Base-by-base conservation (phyloP, 441 rosid genomes). In the Aleurites moluccanus region DNA sequence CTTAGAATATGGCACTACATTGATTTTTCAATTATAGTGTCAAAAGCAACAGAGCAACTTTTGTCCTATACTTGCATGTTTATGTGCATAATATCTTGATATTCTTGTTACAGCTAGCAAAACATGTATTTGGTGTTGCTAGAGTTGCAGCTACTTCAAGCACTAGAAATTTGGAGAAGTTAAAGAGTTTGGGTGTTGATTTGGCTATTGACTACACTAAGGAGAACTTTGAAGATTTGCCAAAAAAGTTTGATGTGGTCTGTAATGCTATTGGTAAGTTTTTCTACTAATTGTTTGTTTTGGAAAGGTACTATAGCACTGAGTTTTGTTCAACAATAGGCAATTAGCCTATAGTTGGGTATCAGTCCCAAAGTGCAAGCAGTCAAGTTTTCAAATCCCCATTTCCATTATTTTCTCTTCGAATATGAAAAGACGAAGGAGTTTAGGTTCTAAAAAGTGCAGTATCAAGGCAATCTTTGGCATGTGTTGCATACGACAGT, bases 41-140 rank as follows among this genome's bases (percentile, higher is more conserved):
- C 10, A 27, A 21, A 42, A 23, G 40, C 40, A 1, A 75, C 1
- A 71, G 11, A 2, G 25, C 21, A 53, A 2, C 3, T 47, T 61
- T 1, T 47, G 1, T 27, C 42, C 16, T 6, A n/a, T 53, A 18
- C 30, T 8, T 45, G 11, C 49, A 11, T 21, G 18, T 56, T 9
- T 18, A 15, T 64, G 35, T 23, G 4, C 14, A 66, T 40, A 25
- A 65, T n/a, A 40, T 10, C 16, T 50, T 20, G 14, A 33, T 33
- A 2, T 20, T 3, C 25, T 64, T 73, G 63, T 10, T 38, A 68
- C 82, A 93, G 98, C 82, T 94, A 10, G 98, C 97, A 8, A 92
- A 91, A 80, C 94, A 94, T 15, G 97, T 90, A 5, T 94, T 90
- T 11, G 90, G 97, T 73, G 97, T 96, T 70, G 89, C 96, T n/a